These are phyloP conservation scores for Hirsutella minnesotensis DNA, from an alignment of 2,329 filamentous ascomycete species.

Conservation along the genomic window DNA sequence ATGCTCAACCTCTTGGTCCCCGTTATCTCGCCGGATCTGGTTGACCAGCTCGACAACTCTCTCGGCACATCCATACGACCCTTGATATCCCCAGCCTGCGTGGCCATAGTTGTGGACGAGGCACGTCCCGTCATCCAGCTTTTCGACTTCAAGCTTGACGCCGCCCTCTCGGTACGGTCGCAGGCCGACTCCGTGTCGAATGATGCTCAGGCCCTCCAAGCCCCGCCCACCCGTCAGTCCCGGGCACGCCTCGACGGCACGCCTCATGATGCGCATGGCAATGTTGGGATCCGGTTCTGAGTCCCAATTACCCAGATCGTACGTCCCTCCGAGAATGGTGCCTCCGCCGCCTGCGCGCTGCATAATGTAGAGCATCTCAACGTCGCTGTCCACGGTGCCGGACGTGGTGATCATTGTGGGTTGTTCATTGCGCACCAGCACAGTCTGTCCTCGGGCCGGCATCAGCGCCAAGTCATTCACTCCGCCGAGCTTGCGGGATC, in stretches of 20 bases:
- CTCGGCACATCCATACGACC: conserved; percentile 59
- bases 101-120: conserved; percentile 79
- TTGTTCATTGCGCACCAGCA: conserved; percentile 70
- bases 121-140: conserved; percentile 38
- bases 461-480: conserved; percentile 64
- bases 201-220: conserved; percentile 59
- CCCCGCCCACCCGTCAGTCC: conserved; percentile 53
- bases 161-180: conserved; percentile 64
- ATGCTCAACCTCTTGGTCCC: conserved; percentile 12
- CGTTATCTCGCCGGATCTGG: conserved; percentile 33
- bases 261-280: conserved; percentile 74
- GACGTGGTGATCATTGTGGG: conserved; percentile 58
- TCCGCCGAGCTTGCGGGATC: conserved; percentile 64
- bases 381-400: conserved; percentile 59
- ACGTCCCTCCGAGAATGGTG: conserved; percentile 76
- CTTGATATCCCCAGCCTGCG: conserved; percentile 65
- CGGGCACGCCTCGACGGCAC: conserved; percentile 55
- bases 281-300: conserved; percentile 65
- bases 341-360: conserved; percentile 68
- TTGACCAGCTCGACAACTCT: conserved; percentile 54
- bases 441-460: conserved; percentile 72
- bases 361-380: conserved; percentile 75
- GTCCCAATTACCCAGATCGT: conserved; percentile 72
- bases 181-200: conserved; percentile 74
- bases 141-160: conserved; percentile 55